Conservation (phyloP, 164 flowering plant genomes). For the Umbellularia californica region DNA sequence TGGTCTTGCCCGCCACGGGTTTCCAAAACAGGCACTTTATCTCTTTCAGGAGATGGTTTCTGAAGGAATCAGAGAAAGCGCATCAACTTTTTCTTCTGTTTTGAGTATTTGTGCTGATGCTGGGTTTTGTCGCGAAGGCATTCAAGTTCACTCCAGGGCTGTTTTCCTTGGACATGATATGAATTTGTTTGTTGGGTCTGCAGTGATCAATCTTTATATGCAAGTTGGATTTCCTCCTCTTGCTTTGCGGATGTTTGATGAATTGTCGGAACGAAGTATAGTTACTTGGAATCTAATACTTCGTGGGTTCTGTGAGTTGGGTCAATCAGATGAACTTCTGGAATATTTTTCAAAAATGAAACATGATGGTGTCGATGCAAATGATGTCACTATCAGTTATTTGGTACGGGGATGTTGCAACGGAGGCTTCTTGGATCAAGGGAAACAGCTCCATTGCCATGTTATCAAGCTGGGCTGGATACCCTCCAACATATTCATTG, state of each 20-base stretch:
- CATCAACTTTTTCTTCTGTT: slow-evolving; percentile 53
- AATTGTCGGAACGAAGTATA: slow-evolving; percentile 44
- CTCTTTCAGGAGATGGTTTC: slow-evolving; percentile 49
- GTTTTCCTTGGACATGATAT: slow-evolving; percentile 41
- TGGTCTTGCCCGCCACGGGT: slow-evolving; percentile 38
- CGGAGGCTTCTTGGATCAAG: slow-evolving; percentile 36
- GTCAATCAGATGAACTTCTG: slow-evolving; percentile 29
- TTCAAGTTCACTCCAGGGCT: slow-evolving; percentile 56
- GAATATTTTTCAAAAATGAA: slow-evolving; percentile 32
- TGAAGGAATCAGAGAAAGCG: slow-evolving; percentile 44
- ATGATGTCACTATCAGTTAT: slow-evolving; percentile 55
- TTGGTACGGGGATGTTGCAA: slow-evolving; percentile 49
- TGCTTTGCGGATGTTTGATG: slow-evolving; percentile 44
- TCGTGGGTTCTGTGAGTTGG: slow-evolving; percentile 46
- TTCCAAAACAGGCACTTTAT: slow-evolving; percentile 26
- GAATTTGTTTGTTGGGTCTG: slow-evolving; percentile 50
- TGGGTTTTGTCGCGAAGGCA: slow-evolving; percentile 41
- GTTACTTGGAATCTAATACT: slow-evolving; percentile 62
- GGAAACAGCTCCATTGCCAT: slow-evolving; percentile 54
- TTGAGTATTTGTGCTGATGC: slow-evolving; percentile 37
- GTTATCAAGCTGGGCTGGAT: slow-evolving; percentile 50
- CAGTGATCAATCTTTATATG: slow-evolving; percentile 57
- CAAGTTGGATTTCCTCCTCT: slow-evolving; percentile 25
- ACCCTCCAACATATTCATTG: slow-evolving; percentile 44
- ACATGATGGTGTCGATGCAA: slow-evolving; percentile 39